Evolutionary conservation across 2,329 filamentous ascomycete genomes (phyloP), one percentile per base, ranked within the genome.

Genomic region (Neonectria punicea): DNA sequence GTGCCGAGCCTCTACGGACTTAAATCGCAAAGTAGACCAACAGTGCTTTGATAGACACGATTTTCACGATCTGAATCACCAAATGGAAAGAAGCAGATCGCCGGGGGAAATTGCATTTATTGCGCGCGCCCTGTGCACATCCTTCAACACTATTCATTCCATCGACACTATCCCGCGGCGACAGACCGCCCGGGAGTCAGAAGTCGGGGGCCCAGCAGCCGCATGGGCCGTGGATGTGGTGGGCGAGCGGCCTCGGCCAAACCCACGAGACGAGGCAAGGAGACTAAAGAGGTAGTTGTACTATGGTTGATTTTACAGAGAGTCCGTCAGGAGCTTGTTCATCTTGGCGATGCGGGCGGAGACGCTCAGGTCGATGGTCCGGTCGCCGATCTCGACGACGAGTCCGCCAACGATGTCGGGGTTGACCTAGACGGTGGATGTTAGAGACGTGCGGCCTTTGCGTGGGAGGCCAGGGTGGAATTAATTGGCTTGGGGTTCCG

Each of bases 251-350:
- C 36, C 43, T 28, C 53, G 55, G 53, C 55, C 55, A 50, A 44
- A 50, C 55, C 60, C 55, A 57, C 55, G 32, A 58, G 64, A 66
- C 65, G 62, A 69, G 64, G 69, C 62, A 73, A 74, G 57, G 67
- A 71, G 67, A 75, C 70, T 72, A 74, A 73, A 70, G 69, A 68
- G 62, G 66, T 62, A 54, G 66, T 67, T 74, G 69, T 67, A 71
- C 63, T 72, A 70, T 60, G 63, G 58, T 69, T 69, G 63, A 59
- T 70, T 94, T 93, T 97, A 99, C 92, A 99, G 87, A 83, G 92
- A 88, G 85, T 99, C 96, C 75, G 89, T 94, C 80, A 99, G 92
- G 81, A 97, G 91, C 92, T 98, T 99, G 93, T 99, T 99, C 89
- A 99, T 93, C 90, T 94, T 97, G 81, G 93, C 89, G 83, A 99